Percentiles rank a stretch among this genome's conserved stretches.
phyloP scores from a whole-genome alignment of 306 rosid species.

The Prunus dulcis region DNA sequence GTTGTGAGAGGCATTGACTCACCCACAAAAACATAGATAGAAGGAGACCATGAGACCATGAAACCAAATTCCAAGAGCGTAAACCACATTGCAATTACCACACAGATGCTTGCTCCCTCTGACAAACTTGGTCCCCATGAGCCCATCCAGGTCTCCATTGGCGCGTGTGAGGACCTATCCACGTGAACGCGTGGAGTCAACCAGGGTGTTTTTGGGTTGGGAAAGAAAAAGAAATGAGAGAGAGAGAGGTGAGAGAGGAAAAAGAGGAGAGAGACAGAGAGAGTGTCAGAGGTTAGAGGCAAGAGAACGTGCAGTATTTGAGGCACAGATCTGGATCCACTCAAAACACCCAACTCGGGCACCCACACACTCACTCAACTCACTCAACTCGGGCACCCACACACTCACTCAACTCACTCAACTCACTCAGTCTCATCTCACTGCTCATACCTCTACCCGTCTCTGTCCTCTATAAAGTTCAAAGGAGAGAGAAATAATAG shows the following conservation, averaged over 20 bases:
- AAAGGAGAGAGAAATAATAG: constrained; percentile 33
- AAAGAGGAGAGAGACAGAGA: neutral
- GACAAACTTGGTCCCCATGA: neutral
- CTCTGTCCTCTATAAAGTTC: constrained; percentile 26
- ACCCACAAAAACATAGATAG: constrained; percentile 18
- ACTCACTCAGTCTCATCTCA: no score
- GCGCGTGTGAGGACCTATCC: constrained; percentile 29
- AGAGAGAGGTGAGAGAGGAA: neutral
- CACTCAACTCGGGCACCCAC: constrained; percentile 6
- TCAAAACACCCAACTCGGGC: constrained; percentile 28
- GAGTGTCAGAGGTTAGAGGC: constrained; percentile 53
- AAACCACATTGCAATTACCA: neutral
- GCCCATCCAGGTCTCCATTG: neutral
- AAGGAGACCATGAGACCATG: constrained; percentile 17
- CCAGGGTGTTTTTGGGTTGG: neutral
- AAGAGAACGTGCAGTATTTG: constrained; percentile 66
- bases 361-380: neutral
- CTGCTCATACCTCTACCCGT: neutral
- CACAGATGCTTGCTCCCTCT: neutral
- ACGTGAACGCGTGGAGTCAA: neutral
- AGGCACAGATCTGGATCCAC: constrained; percentile 68
- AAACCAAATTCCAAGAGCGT: constrained; percentile 24
- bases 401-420: constrained; percentile 9
- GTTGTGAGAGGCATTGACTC: constrained; percentile 38
- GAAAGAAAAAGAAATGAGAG: neutral